Base-by-base conservation (phyloP, 2,329 filamentous ascomycete genomes). In the Calonectria honghensis region DNA sequence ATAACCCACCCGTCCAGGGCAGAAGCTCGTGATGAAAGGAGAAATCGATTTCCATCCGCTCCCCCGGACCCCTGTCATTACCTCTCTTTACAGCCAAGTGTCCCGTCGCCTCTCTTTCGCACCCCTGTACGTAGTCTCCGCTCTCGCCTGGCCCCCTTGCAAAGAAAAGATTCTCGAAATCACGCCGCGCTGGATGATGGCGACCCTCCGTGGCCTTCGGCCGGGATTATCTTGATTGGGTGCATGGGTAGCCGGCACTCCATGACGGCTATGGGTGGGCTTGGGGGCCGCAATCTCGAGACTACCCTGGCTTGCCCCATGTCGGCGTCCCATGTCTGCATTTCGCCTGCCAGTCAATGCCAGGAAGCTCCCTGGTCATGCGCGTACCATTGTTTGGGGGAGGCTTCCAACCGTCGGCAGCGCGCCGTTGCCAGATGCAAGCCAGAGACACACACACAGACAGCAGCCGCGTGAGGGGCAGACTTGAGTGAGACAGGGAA, bases 151-250 rank as follows among this genome's bases (percentile, higher is more conserved):
- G 9, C 29, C 37, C 51, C 70, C 70, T 35, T 20, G 37, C 52
- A 68, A 37, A 27, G 7, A 71, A 52, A 73, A 73, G 67, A 70
- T 74, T 67, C 63, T 74, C 51, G 68, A 71, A 71, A 67, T 67
- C 72, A 61, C 52, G 35, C 48, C 27, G 68, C 51, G 65, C 45
- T 52, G 52, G 29, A 50, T 31, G 48, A 69, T 68, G 70, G 54
- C 50, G 48, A 48, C 64, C 54, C 27, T 57, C 70, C 64, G 39
- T 16, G 27, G 39, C 32, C 63, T 31, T 57, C 57, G 24, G 54
- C 37, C 37, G 35, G 65, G 64, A 61, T 45, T 2, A 45, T 41
- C 32, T 27, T 73, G 54, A 68, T 63, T 64, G 64, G 57, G 27
- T 29, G 31, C 41, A 41, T 52, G 61, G 32, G 54, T 39, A 11